Evolutionary conservation across 2,329 filamentous ascomycete genomes (phyloP).

Genomic region (Pseudopithomyces maydicus): DNA sequence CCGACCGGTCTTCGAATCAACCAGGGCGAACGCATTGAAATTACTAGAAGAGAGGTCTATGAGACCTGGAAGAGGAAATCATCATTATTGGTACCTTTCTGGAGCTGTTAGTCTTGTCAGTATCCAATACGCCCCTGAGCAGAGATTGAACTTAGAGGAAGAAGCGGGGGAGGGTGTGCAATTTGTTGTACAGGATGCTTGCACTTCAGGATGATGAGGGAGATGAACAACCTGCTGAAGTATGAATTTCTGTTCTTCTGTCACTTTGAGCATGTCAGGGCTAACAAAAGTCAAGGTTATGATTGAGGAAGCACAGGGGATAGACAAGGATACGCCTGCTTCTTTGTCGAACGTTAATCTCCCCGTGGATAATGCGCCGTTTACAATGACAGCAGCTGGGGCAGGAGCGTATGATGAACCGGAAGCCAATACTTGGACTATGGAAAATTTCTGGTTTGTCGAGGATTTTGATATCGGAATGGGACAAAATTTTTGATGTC

Average conservation of each 20-base stretch:
- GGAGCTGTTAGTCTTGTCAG: slow-evolving; percentile 39
- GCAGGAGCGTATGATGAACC: too few species aligned
- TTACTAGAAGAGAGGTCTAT: slow-evolving; percentile 42
- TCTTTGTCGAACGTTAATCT: too few species aligned
- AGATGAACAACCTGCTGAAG: slow-evolving; percentile 15
- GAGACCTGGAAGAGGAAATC: slow-evolving; percentile 40
- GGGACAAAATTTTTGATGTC: too few species aligned
- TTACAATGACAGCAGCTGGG: too few species aligned
- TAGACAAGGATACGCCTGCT: too few species aligned
- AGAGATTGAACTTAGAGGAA: slow-evolving; percentile 23
- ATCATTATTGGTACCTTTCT: slow-evolving; percentile 42
- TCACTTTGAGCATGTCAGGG: too few species aligned
- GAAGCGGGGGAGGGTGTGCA: slow-evolving; percentile 27
- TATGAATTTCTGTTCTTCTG: neutral
- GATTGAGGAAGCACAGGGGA: too few species aligned
- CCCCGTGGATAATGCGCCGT: too few species aligned
- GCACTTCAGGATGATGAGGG: slow-evolving; percentile 22
- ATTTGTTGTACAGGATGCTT: slow-evolving; percentile 24
- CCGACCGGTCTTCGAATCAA: slow-evolving; percentile 13
- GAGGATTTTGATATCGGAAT: too few species aligned
- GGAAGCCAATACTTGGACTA: too few species aligned
- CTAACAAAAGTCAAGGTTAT: too few species aligned
- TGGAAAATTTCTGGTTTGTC: too few species aligned
- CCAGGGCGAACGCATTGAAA: slow-evolving; percentile 28
- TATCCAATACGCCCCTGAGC: slow-evolving; percentile 25